Base-by-base conservation (phyloP, 1,284 basidiomycete genomes). In the Cerioporus squamosus region DNA sequence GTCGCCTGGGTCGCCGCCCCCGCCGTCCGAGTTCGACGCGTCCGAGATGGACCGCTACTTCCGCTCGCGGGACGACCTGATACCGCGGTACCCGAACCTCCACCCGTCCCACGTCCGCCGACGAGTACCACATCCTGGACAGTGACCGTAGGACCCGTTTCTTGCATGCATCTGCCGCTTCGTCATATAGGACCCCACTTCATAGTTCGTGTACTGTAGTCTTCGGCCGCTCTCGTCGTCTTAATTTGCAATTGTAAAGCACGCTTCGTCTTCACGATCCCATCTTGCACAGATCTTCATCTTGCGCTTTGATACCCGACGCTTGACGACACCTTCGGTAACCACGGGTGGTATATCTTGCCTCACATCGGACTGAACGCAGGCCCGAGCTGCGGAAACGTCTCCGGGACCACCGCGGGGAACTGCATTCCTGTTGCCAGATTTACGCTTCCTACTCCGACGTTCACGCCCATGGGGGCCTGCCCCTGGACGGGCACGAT, bases 21-120 rank as follows among this genome's bases (percentile, higher is more conserved):
- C 77, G 7, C 77, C 79, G 38, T 84, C 83, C 24, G 89, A 93
- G 55, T 90, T 92, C 61, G 88, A 92, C 63, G 81, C 77, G 38
- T 82, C 83, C 10, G 91, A 93, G 68, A 88, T 93, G 79, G 90
- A 92, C 62, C 79, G 82, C 50, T 93, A 93, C 75, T 93, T 93
- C 69, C 81, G 84, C 44, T 75, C 79, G 36, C 73, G 77, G 46
- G 81, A 85, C 50, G 80, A 80, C 39, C 61, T 72, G 52, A 66
- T 70, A 36, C 68, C 74, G 14, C 64, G 63, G 33, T 73, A 68
- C 51, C 66, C 72, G 44, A 63, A 61, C 50, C 55, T 72, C 29
- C 69, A 66, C 48, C 66, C 70, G 29, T 68, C 69, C 52, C 69
- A 71, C 52, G 61, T 68, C 48, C 67, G 71, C 20, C 62, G 68